phyloP scores from a whole-genome alignment of 2,329 filamentous ascomycete species.

The Ceratocystis destructans region DNA sequence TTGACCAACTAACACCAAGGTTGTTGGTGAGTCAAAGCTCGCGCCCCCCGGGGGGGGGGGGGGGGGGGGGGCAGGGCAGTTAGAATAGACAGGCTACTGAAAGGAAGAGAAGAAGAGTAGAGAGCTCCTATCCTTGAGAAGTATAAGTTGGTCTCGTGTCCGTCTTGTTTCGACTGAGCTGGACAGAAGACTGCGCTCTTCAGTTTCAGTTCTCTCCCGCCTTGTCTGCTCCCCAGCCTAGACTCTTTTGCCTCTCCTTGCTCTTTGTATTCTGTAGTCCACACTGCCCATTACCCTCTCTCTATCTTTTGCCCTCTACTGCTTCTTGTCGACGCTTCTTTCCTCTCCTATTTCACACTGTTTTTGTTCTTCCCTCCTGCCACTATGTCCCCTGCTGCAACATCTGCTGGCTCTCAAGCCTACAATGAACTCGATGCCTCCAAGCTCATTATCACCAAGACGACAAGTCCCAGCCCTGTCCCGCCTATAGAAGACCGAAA shows the following conservation, averaged over 20 bases:
- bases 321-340: neutral
- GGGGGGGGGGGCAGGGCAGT: too few species aligned
- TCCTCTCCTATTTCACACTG: neutral
- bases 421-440: constrained; percentile 48
- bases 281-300: neutral
- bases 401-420: constrained; percentile 32
- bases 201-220: neutral
- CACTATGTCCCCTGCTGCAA: constrained; percentile 14
- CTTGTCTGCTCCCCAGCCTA: neutral
- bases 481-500: constrained; percentile 37
- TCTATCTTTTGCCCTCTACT: neutral
- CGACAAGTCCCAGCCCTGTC: constrained; percentile 37
- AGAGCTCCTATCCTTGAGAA: neutral
- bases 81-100: too few species aligned
- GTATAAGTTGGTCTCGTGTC: neutral
- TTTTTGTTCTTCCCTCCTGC: neutral
- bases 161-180: neutral
- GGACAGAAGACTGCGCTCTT: too few species aligned
- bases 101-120: too few species aligned
- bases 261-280: neutral
- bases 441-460: constrained; percentile 43
- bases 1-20: too few species aligned
- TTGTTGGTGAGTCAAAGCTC: too few species aligned
- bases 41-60: too few species aligned
- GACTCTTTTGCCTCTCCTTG: neutral